Evolutionary conservation across 139 green algal species (phyloP).

Genomic region (Volvox reticuliferus): DNA sequence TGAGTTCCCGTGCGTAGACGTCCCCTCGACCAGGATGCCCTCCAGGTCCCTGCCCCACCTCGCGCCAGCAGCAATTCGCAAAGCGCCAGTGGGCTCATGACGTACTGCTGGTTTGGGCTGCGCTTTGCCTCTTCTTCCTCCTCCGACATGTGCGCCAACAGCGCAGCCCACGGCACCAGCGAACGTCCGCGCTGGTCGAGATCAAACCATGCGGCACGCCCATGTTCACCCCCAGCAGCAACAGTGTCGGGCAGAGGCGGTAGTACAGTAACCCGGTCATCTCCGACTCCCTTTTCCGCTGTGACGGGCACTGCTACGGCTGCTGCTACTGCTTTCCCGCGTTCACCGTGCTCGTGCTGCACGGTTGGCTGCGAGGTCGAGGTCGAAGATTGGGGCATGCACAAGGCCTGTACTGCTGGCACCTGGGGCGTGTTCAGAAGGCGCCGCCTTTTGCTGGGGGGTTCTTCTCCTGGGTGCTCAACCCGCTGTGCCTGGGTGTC

Average conservation of each 20-base stretch:
- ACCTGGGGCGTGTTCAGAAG: background rate
- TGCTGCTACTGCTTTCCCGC: too few species aligned
- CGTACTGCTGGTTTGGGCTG: background rate
- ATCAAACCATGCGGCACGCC: background rate
- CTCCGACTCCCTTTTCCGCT: too few species aligned
- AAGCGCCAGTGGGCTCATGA: background rate
- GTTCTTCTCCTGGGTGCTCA: background rate
- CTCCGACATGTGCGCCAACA: conserved; percentile 30
- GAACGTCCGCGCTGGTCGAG: background rate
- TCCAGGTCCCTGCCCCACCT: background rate
- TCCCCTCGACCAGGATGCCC: too few species aligned
- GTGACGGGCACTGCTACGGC: too few species aligned
- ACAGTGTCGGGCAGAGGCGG: too few species aligned
- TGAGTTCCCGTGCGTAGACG: too few species aligned
- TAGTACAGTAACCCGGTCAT: too few species aligned
- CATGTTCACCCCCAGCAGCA: background rate
- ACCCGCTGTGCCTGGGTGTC: too few species aligned
- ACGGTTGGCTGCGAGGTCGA: too few species aligned
- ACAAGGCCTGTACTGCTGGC: too few species aligned
- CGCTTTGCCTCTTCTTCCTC: background rate
- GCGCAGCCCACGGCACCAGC: conserved; percentile 22
- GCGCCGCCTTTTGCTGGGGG: background rate
- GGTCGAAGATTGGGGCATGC: too few species aligned
- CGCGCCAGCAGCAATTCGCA: background rate
- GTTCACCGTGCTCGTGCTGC: too few species aligned